Base-by-base conservation (phyloP, 495 filamentous ascomycete genomes). In the Entonaema liquescens region DNA sequence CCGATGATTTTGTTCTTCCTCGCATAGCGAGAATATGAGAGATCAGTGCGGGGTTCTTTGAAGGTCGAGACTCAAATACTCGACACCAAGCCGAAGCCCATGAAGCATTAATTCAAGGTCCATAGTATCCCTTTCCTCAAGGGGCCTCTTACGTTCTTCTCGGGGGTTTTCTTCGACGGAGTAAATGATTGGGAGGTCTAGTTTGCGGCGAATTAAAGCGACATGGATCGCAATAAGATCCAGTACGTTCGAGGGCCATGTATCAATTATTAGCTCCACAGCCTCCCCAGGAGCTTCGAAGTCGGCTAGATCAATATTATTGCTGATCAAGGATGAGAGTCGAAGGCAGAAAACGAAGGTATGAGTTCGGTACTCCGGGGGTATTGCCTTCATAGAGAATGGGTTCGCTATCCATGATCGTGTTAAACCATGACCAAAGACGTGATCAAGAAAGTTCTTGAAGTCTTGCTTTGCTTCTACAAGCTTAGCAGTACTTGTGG, bases 401-500 rank as follows among this genome's bases (percentile, higher is more conserved):
- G 90, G 89, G 40, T 90, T 91, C 65, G 92, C 88, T 31, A 91
- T 83, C 76, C 85, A 87, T 19, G 84, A 80, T 49, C 81, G 83
- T 64, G 86, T 83, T 2, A 85, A 79, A 42, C 86, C 83, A 49
- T 84, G 80, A 1, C 88, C 87, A 4, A 87, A 88, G 42, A 92
- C 80, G 61, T 90, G 87, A 54, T 89, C 88, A 1, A 94, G 84
- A 65, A 94, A 91, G 11, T 83, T 84, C 0, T 89, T 88, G 70
- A 94, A 92, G 65, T 93, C 90, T 67, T 91, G 87, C 70, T 93
- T 92, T 21, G 86, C 90, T 49, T 88, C 82, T 63, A 93, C 91
- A 19, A 95, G 78, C 52, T 88, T 92, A 9, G 75, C 75, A 15
- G 73, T 67, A 40, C 71, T 72, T 23, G 66, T 68, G 88, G 87